A percentile compares a stretch with the other conserved stretches of the same genome.
phyloP scores from a whole-genome alignment of 2,329 filamentous ascomycete species.

The Neonectria faginata region DNA sequence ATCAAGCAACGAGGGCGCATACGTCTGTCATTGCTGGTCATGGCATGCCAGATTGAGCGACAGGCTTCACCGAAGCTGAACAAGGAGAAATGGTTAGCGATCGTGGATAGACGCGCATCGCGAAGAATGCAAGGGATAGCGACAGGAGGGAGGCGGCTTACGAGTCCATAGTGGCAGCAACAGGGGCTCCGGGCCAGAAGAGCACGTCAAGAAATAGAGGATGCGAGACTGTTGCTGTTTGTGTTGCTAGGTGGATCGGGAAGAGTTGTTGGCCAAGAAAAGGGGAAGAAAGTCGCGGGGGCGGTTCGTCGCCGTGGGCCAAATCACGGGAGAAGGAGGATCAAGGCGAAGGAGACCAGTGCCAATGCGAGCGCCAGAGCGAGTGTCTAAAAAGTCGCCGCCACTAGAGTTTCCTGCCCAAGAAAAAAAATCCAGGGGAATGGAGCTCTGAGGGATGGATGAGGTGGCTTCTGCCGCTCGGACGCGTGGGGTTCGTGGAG shows the following conservation, averaged over 20 bases:
- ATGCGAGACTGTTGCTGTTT: conserved; percentile 25
- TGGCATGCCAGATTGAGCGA: conserved; percentile 95
- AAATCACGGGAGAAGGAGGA: conserved; percentile 30
- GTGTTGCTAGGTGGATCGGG: conserved; percentile 24
- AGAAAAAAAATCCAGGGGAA: conserved; percentile 44
- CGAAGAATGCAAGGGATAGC: not conserved
- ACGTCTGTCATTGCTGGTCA: conserved; percentile 79
- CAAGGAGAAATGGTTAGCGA: conserved; percentile 33
- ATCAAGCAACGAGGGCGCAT: conserved; percentile 47
- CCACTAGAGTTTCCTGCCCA: conserved; percentile 26
- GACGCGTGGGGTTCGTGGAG: conserved; percentile 43
- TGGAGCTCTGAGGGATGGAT: conserved; percentile 33
- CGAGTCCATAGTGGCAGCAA: conserved; percentile 47
- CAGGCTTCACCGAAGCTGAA: conserved; percentile 76
- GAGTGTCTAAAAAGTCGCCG: conserved; percentile 33
- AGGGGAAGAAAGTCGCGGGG: conserved; percentile 23
- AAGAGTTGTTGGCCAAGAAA: conserved; percentile 24
- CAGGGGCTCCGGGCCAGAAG: conserved; percentile 36
- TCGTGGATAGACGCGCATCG: not conserved
- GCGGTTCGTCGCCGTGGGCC: conserved; percentile 23
- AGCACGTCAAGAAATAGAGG: conserved; percentile 23
- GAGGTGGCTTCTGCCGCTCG: conserved; percentile 43
- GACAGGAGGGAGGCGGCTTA: conserved; percentile 35
- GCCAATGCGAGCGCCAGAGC: conserved; percentile 3
- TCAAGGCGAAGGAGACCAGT: conserved; percentile 18